phyloP scores from a whole-genome alignment of 176 grass and related monocot species.

The Triticum dicoccoides region DNA sequence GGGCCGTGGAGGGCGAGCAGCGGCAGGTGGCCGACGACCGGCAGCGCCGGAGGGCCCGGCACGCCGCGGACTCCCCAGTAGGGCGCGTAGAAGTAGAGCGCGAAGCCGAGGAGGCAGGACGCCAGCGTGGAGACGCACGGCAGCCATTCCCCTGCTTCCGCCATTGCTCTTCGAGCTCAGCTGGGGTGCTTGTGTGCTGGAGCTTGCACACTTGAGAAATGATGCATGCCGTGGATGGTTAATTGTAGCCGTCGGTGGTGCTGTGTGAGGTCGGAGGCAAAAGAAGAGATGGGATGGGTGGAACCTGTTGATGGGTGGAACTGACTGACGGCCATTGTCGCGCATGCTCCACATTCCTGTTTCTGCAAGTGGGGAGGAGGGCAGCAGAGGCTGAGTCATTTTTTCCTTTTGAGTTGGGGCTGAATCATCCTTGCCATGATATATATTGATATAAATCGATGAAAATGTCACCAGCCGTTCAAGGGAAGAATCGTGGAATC shows the following conservation, averaged over 20 bases:
- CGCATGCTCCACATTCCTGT: background rate
- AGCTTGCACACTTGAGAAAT: background rate
- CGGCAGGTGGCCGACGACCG: slow-evolving; percentile 61
- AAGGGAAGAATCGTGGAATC: background rate
- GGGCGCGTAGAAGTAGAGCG: slow-evolving; percentile 69
- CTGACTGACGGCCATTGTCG: slow-evolving; percentile 7
- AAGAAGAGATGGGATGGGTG: slow-evolving; percentile 5
- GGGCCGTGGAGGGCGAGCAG: slow-evolving; percentile 66
- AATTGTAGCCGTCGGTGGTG: slow-evolving; percentile 2
- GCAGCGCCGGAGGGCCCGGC: slow-evolving; percentile 46
- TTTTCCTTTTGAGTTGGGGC: background rate
- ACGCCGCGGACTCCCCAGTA: slow-evolving; percentile 53
- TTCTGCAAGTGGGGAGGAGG: background rate
- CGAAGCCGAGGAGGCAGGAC: slow-evolving; percentile 25
- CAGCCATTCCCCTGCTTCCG: slow-evolving; percentile 7
- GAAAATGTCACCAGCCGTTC: background rate
- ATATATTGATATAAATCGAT: background rate
- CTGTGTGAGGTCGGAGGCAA: slow-evolving; percentile 1
- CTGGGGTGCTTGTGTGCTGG: background rate
- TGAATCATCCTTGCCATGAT: background rate
- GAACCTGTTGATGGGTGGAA: slow-evolving; percentile 14
- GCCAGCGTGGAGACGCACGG: slow-evolving; percentile 4
- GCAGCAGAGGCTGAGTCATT: background rate
- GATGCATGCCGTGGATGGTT: background rate
- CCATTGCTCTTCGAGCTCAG: background rate